Conservation (phyloP, 2,329 filamentous ascomycete genomes). For the Neofusicoccum sp. region DNA sequence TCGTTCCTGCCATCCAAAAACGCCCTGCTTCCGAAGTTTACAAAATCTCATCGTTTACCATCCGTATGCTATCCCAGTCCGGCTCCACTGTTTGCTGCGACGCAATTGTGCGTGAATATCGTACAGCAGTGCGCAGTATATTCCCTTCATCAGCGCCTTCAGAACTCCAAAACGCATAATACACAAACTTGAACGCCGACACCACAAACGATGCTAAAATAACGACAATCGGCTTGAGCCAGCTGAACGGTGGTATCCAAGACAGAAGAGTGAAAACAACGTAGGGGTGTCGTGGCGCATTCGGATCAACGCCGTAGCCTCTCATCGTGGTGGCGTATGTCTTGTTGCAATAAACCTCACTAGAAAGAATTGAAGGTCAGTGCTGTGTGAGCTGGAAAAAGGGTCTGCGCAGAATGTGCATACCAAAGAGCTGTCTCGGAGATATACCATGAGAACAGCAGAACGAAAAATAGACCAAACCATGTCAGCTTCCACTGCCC, state of each 20-base stretch:
- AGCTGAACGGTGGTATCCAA: conserved; percentile 14
- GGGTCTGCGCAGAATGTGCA: not conserved
- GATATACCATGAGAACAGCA: conserved; percentile 5
- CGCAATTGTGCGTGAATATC: not conserved
- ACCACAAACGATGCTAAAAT: not conserved
- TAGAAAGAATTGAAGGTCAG: conserved; percentile 18
- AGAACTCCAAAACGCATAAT: not conserved
- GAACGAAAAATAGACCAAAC: conserved; percentile 13
- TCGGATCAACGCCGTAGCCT: conserved; percentile 50
- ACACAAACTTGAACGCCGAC: not conserved
- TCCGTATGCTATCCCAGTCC: not conserved
- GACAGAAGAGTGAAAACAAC: conserved; percentile 56
- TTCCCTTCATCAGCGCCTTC: too few species aligned
- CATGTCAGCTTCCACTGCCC: conserved; percentile 6
- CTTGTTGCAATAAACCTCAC: conserved; percentile 52
- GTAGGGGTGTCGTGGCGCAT: conserved; percentile 55
- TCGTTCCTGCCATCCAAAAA: not conserved
- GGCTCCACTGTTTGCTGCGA: not conserved
- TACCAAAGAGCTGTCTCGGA: conserved; percentile 7
- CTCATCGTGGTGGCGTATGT: conserved; percentile 47
- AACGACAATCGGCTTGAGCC: conserved; percentile 1
- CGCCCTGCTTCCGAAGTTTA: not conserved
- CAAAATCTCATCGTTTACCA: not conserved
- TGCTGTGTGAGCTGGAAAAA: not conserved
- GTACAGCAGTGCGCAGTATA: not conserved